Conservation (phyloP, 2,329 filamentous ascomycete species). For the Arthrobotrys musiformis region DNA sequence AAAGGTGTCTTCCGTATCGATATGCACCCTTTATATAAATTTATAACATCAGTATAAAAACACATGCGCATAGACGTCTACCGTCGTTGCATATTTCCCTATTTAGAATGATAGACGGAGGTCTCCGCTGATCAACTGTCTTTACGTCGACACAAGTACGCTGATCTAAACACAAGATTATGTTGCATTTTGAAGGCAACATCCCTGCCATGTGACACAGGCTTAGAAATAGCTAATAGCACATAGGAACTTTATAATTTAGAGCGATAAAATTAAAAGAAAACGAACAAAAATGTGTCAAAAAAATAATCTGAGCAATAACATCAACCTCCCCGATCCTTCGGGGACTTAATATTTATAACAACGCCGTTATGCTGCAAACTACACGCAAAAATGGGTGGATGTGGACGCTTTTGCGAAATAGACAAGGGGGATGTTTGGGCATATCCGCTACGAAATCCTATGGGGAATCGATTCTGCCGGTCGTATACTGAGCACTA, state of each 20-base stretch:
- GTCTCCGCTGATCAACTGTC: background rate
- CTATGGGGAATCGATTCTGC: conserved; percentile 20
- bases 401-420: conserved; percentile 41
- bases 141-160: background rate
- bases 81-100: background rate
- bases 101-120: background rate
- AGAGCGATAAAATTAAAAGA: no score
- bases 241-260: background rate
- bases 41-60: background rate
- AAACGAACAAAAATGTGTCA: background rate
- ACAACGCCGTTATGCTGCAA: background rate
- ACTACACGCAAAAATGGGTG: conserved; percentile 10
- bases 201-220: conserved; percentile 11
- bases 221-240: background rate
- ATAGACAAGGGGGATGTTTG: conserved; percentile 29
- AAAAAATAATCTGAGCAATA: background rate
- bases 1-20: no score
- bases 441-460: conserved; percentile 34
- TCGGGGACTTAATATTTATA: conserved; percentile 9
- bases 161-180: background rate
- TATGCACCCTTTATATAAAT: no score
- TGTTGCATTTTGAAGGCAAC: conserved; percentile 10
- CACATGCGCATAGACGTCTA: background rate
- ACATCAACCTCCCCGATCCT: background rate
- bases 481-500: conserved; percentile 1